These are phyloP conservation scores for Lentinus tigrinus DNA, from an alignment of 768 basidiomycete genomes.

Conservation along the genomic window DNA sequence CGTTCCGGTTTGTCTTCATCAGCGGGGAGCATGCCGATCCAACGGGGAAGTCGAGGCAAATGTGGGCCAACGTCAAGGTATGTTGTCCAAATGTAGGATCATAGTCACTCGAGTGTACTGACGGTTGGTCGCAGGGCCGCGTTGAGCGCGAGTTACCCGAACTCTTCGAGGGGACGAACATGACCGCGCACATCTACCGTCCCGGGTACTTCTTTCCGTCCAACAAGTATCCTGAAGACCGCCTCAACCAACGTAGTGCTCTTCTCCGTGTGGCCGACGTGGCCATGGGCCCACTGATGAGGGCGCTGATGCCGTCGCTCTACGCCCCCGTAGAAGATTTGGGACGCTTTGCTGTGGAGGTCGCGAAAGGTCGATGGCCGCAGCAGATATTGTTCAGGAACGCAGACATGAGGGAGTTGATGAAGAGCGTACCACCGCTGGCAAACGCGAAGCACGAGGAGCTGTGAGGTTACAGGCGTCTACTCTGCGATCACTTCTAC, in stretches of 20 bases:
- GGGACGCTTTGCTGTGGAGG: constrained; percentile 45
- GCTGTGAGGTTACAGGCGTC: no score
- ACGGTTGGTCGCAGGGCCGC: constrained; percentile 22
- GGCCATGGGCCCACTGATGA: constrained; percentile 15
- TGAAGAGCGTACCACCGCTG: constrained; percentile 6
- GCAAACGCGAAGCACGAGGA: neutral
- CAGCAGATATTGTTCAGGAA: constrained; percentile 34
- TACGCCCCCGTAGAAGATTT: constrained; percentile 28
- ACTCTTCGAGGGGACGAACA: constrained; percentile 20
- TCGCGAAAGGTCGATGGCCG: constrained; percentile 50
- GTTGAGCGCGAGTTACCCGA: constrained; percentile 32
- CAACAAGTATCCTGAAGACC: constrained; percentile 27
- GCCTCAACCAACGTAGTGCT: constrained; percentile 25
- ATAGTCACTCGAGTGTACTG: neutral
- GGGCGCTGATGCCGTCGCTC: constrained; percentile 18
- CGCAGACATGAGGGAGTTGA: constrained; percentile 19
- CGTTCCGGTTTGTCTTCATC: constrained; percentile 39
- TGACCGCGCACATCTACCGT: constrained; percentile 30
- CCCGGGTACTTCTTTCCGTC: constrained; percentile 37
- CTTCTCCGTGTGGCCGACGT: constrained; percentile 15
- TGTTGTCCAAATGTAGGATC: neutral
- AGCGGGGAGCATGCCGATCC: constrained; percentile 40
- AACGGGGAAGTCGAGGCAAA: constrained; percentile 26
- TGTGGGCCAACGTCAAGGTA: constrained; percentile 39
- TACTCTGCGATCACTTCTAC: no score